phyloP scores from a whole-genome alignment of 1,139 yeast species.

The Kodamaea plutei region DNA sequence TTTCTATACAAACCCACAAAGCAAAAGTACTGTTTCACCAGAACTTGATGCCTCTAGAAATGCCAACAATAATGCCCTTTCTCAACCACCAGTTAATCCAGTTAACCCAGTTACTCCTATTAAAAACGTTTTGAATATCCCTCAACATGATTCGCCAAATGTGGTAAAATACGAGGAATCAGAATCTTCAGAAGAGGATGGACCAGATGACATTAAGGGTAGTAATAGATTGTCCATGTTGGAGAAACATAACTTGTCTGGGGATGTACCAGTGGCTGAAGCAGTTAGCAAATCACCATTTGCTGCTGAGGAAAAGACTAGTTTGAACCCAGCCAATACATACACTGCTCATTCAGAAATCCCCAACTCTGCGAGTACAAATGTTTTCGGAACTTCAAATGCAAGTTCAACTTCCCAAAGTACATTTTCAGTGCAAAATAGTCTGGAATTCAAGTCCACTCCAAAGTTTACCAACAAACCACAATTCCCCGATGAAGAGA shows the following conservation, averaged over 20 bases:
- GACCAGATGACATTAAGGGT: constrained; percentile 16
- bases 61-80: neutral
- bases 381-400: neutral
- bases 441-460: neutral
- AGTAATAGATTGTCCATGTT: constrained; percentile 28
- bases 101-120: neutral
- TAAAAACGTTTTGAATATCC: neutral
- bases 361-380: neutral
- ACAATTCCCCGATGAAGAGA: constrained; percentile 3
- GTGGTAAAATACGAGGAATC: constrained; percentile 18
- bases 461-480: constrained; percentile 1
- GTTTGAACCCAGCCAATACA: constrained; percentile 1
- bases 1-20: constrained; percentile 11
- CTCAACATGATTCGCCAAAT: constrained; percentile 18
- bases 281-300: constrained; percentile 4
- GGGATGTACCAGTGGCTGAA: constrained; percentile 9
- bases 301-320: constrained; percentile 1
- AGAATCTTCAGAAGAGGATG: constrained; percentile 22
- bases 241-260: constrained; percentile 27
- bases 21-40: neutral
- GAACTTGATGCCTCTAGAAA: constrained; percentile 1
- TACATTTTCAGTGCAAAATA: neutral
- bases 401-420: neutral
- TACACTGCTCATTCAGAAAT: neutral
- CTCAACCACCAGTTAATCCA: neutral